Conservation (phyloP, 2,329 filamentous ascomycete species). For the Aureobasidium sp. region DNA sequence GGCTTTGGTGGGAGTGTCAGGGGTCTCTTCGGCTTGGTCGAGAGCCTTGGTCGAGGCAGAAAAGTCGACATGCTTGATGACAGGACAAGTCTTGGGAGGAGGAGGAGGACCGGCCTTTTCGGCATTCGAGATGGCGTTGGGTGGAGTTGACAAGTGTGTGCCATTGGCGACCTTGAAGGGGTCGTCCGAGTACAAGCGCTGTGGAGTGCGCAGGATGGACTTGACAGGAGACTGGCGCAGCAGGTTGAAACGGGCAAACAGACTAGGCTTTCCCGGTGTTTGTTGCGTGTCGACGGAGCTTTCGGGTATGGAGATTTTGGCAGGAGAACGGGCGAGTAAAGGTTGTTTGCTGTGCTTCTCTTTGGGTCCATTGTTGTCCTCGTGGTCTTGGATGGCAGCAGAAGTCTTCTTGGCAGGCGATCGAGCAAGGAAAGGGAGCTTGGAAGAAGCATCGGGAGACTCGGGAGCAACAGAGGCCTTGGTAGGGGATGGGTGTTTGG, state of each 20-base stretch:
- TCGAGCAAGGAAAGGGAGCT: constrained; percentile 25
- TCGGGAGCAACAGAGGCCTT: constrained; percentile 2
- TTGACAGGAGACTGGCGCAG: constrained; percentile 48
- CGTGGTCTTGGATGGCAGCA: neutral
- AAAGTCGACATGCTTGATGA: constrained; percentile 75
- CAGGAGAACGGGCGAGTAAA: constrained; percentile 15
- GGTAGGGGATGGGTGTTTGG: constrained; percentile 17
- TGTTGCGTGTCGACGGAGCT: constrained; percentile 15
- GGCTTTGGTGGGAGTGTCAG: constrained; percentile 20
- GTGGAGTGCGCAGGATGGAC: constrained; percentile 53
- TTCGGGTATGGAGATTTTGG: constrained; percentile 7
- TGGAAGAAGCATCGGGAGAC: constrained; percentile 15
- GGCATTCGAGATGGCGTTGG: constrained; percentile 15
- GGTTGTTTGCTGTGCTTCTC: constrained; percentile 11
- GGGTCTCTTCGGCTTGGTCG: constrained; percentile 12
- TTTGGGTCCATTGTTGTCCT: neutral
- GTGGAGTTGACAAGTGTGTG: constrained; percentile 44
- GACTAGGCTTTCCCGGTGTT: constrained; percentile 27
- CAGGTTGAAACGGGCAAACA: constrained; percentile 36
- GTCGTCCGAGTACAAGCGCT: constrained; percentile 51
- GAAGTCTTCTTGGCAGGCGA: constrained; percentile 23
- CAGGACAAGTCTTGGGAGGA: constrained; percentile 55
- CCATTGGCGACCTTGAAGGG: constrained; percentile 51
- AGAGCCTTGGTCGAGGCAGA: constrained; percentile 49
- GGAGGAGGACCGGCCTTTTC: constrained; percentile 30